Evolutionary conservation across 139 green algal species (phyloP), one percentile per base, ranked within the genome.

Genomic region (Edaphochlamys debaryana): DNA sequence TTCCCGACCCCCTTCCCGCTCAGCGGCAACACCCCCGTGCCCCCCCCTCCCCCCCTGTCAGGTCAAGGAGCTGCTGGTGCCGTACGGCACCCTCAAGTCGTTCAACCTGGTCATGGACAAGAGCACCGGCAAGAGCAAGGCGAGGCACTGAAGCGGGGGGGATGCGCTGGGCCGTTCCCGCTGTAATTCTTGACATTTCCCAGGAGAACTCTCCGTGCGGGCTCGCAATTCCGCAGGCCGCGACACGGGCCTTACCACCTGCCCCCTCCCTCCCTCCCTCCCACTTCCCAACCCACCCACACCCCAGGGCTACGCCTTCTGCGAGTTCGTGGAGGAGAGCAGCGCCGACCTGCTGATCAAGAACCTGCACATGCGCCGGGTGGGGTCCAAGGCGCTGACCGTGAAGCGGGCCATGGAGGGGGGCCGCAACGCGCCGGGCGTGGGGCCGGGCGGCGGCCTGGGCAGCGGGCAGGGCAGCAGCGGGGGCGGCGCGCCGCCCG

Each of bases 41-140:
- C 45, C 45, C 45, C 13, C 45, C 45, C 45, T 9, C 45, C 45
- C 13, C 45, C 45, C 45, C 27, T 19, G 9, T 5, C 72, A 94
- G 88, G 94, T 97, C 27, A 96, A 95, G 84, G 94, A 97, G 62
- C 83, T 97, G 86, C 85, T 97, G 66, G 29, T 79, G 54, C 89
- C 93, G 15, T 95, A 89, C 86, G 94, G 93, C 20, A 40, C 68
- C 4, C 91, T 97, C 37, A 91, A 91, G 73, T 91, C 87, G 32
- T 98, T 98, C 87, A 96, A 98, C 80, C 90, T 98, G 40, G 93
- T 98, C 40, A 96, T 96, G 94, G 94, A 98, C 85, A 91, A 94
- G 52, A 75, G 64, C 36, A 98, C 94, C 3, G 94, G 94, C 69
- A 97, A 97, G 72, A 91, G 79, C 82, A 96, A 95, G 90, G 93